A percentile compares a stretch with the other conserved stretches of the same genome.
Conservation (phyloP, 2,329 filamentous ascomycete species). For the Fulvia fulva region DNA sequence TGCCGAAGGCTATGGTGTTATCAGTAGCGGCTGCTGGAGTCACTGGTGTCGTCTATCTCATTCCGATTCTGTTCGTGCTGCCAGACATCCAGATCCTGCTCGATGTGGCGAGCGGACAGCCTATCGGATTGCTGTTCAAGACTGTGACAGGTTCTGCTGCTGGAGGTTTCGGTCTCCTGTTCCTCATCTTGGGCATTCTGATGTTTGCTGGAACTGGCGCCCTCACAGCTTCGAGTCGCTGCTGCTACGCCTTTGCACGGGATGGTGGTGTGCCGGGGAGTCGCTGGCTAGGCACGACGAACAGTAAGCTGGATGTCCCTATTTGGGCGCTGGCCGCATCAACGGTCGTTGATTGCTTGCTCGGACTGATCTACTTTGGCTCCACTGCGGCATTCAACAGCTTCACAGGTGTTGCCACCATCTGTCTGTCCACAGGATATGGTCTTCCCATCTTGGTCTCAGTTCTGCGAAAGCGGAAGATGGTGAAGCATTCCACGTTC, state of each 20-base stretch:
- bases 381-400: slow-evolving; percentile 72
- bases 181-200: slow-evolving; percentile 71
- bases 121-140: slow-evolving; percentile 73
- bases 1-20: slow-evolving; percentile 67
- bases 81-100: slow-evolving; percentile 64
- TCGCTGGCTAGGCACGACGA: slow-evolving; percentile 47
- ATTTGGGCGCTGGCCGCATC: slow-evolving; percentile 66
- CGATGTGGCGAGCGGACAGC: slow-evolving; percentile 65
- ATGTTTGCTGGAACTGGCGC: slow-evolving; percentile 74
- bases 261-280: slow-evolving; percentile 61
- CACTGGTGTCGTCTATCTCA: slow-evolving; percentile 63
- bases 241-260: slow-evolving; percentile 69
- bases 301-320: slow-evolving; percentile 64
- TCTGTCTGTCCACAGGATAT: slow-evolving; percentile 72
- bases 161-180: slow-evolving; percentile 71
- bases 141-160: slow-evolving; percentile 66
- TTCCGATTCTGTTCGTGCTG: slow-evolving; percentile 72
- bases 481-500: slow-evolving; percentile 62
- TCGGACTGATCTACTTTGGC: slow-evolving; percentile 77
- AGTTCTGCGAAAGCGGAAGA: slow-evolving; percentile 61
- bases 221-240: slow-evolving; percentile 67
- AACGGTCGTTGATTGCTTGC: slow-evolving; percentile 63
- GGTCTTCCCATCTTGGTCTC: slow-evolving; percentile 71
- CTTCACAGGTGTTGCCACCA: slow-evolving; percentile 76
- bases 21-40: slow-evolving; percentile 64